Evolutionary conservation across 2,329 filamentous ascomycete genomes (phyloP).

Genomic region (Fusarium sp.): DNA sequence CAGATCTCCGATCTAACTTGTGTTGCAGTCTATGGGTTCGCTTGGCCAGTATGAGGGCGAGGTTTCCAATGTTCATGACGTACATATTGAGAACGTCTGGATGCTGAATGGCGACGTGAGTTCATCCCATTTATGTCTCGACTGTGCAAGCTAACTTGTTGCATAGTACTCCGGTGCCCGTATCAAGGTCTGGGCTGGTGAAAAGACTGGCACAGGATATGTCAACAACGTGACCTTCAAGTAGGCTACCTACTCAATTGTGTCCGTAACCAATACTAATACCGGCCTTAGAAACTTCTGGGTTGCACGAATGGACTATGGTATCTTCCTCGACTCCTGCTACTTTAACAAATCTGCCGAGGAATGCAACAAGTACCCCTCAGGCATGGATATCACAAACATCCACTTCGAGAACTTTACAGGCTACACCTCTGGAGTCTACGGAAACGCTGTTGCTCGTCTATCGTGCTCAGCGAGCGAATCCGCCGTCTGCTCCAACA

Average conservation of each 20-base stretch:
- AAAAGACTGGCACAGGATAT: conserved; percentile 68
- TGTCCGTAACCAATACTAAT: rapidly evolving
- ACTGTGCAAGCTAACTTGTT: rapidly evolving
- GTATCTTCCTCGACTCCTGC: conserved; percentile 70
- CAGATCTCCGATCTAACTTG: neutral
- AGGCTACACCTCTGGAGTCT: conserved; percentile 67
- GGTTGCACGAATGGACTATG: conserved; percentile 68
- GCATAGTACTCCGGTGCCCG: conserved; percentile 61
- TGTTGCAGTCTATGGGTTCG: conserved; percentile 59
- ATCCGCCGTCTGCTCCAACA: conserved; percentile 66
- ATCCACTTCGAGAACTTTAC: conserved; percentile 69
- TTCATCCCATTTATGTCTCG: rapidly evolving
- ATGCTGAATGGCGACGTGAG: conserved; percentile 58
- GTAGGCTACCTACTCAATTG: neutral
- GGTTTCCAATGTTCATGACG: conserved; percentile 66
- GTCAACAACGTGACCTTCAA: conserved; percentile 72
- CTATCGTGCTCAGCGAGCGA: conserved; percentile 66
- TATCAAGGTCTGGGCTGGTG: conserved; percentile 72
- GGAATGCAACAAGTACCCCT: conserved; percentile 65
- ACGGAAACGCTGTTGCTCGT: conserved; percentile 65
- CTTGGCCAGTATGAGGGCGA: conserved; percentile 69
- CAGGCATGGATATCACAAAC: conserved; percentile 69
- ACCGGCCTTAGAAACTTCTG: conserved; percentile 60
- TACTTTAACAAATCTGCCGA: conserved; percentile 67
- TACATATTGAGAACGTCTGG: conserved; percentile 69